These are phyloP conservation scores for Panicum hallii DNA, from an alignment of 202 grass and related monocot species.

Conservation along the genomic window DNA sequence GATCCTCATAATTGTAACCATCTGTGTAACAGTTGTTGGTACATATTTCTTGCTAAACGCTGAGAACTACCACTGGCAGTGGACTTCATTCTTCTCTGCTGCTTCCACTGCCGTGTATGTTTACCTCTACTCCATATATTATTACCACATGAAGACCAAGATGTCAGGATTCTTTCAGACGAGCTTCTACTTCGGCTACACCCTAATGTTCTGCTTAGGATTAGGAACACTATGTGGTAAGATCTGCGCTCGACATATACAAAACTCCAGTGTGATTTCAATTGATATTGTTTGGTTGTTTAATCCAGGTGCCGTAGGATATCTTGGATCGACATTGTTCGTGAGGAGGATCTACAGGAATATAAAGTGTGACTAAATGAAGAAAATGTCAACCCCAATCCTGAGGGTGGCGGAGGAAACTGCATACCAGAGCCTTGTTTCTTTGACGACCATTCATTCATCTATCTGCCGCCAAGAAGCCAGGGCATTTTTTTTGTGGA, in stretches of 20 bases:
- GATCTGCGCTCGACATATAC: conserved; percentile 20
- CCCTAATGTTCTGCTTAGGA: conserved; percentile 94
- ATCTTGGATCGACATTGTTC: conserved; percentile 91
- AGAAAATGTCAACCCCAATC: conserved; percentile 1
- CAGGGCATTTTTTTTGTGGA: conserved; percentile 9
- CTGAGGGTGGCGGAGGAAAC: conserved; percentile 18
- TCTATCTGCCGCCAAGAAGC: conserved; percentile 7
- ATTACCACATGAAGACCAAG: conserved; percentile 97
- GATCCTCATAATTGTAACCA: conserved; percentile 93
- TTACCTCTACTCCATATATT: conserved; percentile 94
- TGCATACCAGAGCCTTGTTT: conserved; percentile 27
- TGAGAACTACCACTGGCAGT: conserved; percentile 99
- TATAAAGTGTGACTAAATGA: conserved; percentile 89
- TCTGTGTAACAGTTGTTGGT: conserved; percentile 95
- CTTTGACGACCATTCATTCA: conserved; percentile 25
- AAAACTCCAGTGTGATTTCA: background rate
- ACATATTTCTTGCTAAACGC: conserved; percentile 98
- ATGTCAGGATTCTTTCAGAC: conserved; percentile 99
- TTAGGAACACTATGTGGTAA: conserved; percentile 95
- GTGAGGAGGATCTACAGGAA: conserved; percentile 99
- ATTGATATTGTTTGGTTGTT: conserved; percentile 17
- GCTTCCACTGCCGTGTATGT: conserved; percentile 95
- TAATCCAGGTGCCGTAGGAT: conserved; percentile 83
- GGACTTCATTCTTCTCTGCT: conserved; percentile 99
- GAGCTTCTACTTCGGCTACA: conserved; percentile 98